phyloP scores from a whole-genome alignment of 2,329 filamentous ascomycete species.

The Epichloe bromicola region DNA sequence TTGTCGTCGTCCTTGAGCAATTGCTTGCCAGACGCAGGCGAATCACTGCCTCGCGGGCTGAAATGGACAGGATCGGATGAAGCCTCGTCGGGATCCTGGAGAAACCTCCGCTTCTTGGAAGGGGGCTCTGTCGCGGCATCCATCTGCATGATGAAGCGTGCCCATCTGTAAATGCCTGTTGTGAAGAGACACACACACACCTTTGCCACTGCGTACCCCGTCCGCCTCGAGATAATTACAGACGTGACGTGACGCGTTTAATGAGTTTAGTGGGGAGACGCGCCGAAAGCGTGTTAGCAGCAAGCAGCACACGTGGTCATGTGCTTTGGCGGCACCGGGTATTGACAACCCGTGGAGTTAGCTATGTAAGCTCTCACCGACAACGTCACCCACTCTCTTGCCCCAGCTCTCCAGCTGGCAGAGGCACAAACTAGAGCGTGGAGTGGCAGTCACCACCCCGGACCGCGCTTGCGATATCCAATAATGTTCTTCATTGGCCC shows the following conservation, averaged over 20 bases:
- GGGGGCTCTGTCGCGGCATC: constrained; percentile 29
- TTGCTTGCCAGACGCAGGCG: constrained; percentile 12
- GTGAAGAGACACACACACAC: not conserved
- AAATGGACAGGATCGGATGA: constrained; percentile 14
- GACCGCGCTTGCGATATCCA: not conserved
- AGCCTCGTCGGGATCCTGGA: constrained; percentile 21
- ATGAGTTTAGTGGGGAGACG: constrained; percentile 20
- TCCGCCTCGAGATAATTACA: not conserved
- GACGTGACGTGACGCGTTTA: constrained; percentile 1
- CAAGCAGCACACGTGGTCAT: constrained; percentile 25
- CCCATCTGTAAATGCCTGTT: not conserved
- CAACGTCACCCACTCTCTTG: constrained; percentile 9
- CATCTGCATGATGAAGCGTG: constrained; percentile 23
- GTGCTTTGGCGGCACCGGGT: constrained; percentile 7
- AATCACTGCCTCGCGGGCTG: constrained; percentile 10
- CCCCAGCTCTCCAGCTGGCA: no score
- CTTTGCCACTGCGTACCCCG: not conserved
- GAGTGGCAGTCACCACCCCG: not conserved
- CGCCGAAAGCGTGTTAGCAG: constrained; percentile 23
- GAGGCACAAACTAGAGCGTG: not conserved
- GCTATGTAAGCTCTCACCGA: not conserved
- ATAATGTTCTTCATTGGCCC: constrained; percentile 10
- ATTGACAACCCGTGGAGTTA: not conserved
- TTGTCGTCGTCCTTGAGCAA: constrained; percentile 14
- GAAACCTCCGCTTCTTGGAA: constrained; percentile 29